Evolutionary conservation across 2,329 filamentous ascomycete species (phyloP), one percentile per base, ranked within the genome.

Genomic region (Sporothrix inflata): DNA sequence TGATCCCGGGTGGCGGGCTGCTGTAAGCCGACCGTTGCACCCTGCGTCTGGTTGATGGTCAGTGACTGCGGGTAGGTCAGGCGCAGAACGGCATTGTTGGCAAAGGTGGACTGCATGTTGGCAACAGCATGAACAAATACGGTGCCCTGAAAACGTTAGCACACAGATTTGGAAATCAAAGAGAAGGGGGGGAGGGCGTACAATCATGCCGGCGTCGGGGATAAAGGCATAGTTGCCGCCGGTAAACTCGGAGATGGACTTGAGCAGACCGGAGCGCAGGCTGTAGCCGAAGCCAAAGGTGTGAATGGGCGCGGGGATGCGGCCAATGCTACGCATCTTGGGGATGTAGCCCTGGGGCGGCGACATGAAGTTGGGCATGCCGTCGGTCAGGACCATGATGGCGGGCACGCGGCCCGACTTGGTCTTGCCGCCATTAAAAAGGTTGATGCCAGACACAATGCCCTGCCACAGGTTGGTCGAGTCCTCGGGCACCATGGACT

Each of bases 91-190:
- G 84, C 85, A 0, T 82, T 80, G 4, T 81, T 85, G 2, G 87
- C 87, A 73, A 84, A 89, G 0, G 88, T 90, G 2, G 85, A 84
- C 75, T 89, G 88, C 1, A 90, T 77, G 74, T 90, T 89, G 21
- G 88, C 88, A 1, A 90, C 83, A 1, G 89, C 87, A 75, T 90
- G 87, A 3, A 89, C 83, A 73, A 90, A 90, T 3, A 89, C 87
- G 2, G 88, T 90, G 3, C 86, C 75, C 74, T 75, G 34, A 12
- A 27, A 3, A n/a, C 4, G 51, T 67, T n/a, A 47, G 69, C 9
- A 40, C n/a, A 1, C 11, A 16, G 49, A 0, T 19, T 57, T 8
- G 16, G 12, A 5, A 3, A 47, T 16, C 14, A 16, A 47, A 47
- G 1, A 19, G 5, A 3, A 27, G 6, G 40, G 30, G 7, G 16